phyloP scores from a whole-genome alignment of 2,329 filamentous ascomycete genomes.

The Nemania abortiva region DNA sequence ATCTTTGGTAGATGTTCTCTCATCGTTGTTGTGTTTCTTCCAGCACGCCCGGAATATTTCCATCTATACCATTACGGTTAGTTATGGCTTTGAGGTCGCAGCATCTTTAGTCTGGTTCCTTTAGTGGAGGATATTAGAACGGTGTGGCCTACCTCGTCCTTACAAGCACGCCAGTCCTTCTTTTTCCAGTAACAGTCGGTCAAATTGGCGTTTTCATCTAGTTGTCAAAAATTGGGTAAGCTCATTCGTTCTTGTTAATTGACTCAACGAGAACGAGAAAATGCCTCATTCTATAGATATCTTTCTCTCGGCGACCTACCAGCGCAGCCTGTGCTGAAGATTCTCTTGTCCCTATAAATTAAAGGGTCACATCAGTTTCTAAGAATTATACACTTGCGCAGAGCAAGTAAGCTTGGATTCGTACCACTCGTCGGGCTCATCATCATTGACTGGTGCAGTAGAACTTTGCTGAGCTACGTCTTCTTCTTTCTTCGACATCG shows the following conservation, averaged over 20 bases:
- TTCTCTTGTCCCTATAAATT: conserved; percentile 86
- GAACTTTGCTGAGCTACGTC: conserved; percentile 56
- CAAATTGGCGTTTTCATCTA: conserved; percentile 89
- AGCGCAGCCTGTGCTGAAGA: conserved; percentile 95
- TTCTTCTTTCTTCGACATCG: conserved; percentile 70
- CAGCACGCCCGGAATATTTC: conserved; percentile 89
- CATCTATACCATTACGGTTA: conserved; percentile 71
- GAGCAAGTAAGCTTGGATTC: conserved; percentile 44
- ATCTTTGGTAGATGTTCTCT: conserved; percentile 83
- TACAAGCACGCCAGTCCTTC: conserved; percentile 94
- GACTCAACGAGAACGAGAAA: conserved; percentile 10
- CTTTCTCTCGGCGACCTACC: conserved; percentile 63
- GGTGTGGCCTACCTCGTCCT: conserved; percentile 78
- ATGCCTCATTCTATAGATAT: conserved; percentile 16
- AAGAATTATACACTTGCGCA: conserved; percentile 7
- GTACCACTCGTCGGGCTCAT: conserved; percentile 97
- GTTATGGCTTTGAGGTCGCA: background rate
- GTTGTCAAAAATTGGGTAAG: background rate
- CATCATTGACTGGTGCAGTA: conserved; percentile 69
- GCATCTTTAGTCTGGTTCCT: background rate
- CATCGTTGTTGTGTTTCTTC: conserved; percentile 89
- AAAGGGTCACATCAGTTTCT: conserved; percentile 27
- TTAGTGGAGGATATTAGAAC: background rate
- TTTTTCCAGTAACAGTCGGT: conserved; percentile 97
- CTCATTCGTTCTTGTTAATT: conserved; percentile 26